These are phyloP conservation scores for Salix udensis DNA, from an alignment of 345 rosid species.

Conservation along the genomic window DNA sequence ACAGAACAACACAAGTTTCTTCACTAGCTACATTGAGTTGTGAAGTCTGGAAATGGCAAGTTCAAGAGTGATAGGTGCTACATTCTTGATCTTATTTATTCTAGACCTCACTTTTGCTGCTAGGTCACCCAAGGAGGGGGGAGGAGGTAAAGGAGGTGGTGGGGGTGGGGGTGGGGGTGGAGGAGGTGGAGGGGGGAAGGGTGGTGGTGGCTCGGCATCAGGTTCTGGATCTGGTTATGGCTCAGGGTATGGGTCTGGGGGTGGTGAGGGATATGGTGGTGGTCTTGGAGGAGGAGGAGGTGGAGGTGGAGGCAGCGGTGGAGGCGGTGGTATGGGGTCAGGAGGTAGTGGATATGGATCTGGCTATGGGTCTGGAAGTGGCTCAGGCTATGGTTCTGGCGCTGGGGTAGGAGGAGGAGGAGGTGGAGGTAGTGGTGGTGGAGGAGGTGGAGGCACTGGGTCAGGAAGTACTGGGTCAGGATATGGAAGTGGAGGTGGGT, in stretches of 20 bases:
- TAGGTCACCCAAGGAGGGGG: conserved; percentile 31
- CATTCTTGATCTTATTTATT: conserved; percentile 39
- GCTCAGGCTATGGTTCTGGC: neutral
- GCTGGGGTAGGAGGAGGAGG: conserved; percentile 7
- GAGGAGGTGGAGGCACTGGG: conserved; percentile 4
- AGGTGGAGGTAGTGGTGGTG: neutral
- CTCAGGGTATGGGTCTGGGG: conserved; percentile 41
- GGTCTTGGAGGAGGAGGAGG: conserved; percentile 5
- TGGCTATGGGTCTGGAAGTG: conserved; percentile 4
- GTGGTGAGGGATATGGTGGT: conserved; percentile 11
- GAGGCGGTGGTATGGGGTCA: conserved; percentile 4
- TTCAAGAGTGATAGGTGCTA: conserved; percentile 33
- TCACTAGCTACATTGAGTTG: neutral
- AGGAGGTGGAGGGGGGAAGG: conserved; percentile 41
- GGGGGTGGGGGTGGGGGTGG: conserved; percentile 31
- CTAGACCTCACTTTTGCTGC: conserved; percentile 46
- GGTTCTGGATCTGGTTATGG: conserved; percentile 33
- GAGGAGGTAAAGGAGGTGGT: conserved; percentile 8
- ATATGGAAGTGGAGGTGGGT: conserved; percentile 25
- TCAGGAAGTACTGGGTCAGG: conserved; percentile 24
- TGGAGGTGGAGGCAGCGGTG: neutral
- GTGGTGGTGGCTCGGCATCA: conserved; percentile 20
- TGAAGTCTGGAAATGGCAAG: conserved; percentile 20
- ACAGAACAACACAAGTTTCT: neutral
- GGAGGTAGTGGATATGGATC: conserved; percentile 13